A percentile compares a stretch with the other conserved stretches of the same genome.
Conservation (phyloP, 2,329 filamentous ascomycete genomes). For the Pseudofabraea citricarpa region DNA sequence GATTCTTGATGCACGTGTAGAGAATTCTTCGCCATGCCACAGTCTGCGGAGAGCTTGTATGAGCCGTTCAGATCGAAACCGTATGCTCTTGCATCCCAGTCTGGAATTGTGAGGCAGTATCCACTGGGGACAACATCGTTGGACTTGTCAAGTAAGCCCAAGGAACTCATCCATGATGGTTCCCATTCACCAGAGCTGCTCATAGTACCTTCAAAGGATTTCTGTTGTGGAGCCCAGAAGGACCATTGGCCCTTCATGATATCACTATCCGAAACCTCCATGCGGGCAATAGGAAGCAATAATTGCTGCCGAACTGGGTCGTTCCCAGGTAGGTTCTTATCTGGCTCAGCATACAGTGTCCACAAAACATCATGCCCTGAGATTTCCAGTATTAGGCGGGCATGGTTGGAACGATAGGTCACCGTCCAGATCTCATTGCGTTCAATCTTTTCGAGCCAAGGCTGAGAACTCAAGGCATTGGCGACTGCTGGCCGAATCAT, state of each 20-base stretch:
- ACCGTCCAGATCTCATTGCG: conserved; percentile 36
- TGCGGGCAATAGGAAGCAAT: conserved; percentile 41
- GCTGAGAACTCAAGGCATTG: conserved; percentile 25
- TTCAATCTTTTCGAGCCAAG: conserved; percentile 28
- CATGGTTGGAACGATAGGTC: conserved; percentile 33
- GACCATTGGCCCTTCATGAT: conserved; percentile 39
- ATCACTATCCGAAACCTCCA: conserved; percentile 29
- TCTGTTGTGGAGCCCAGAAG: conserved; percentile 35
- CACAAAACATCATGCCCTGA: conserved; percentile 33
- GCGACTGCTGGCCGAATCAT: conserved; percentile 28
- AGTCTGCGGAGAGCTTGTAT: conserved; percentile 47
- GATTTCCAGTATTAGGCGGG: conserved; percentile 34
- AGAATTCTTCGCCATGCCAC: conserved; percentile 50
- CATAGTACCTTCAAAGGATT: conserved; percentile 30
- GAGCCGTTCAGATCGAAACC: conserved; percentile 39
- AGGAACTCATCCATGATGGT: conserved; percentile 12
- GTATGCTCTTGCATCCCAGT: conserved; percentile 24
- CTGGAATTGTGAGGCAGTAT: conserved; percentile 33
- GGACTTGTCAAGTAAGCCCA: conserved; percentile 10
- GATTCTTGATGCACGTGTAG: conserved; percentile 36
- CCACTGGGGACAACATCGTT: conserved; percentile 31
- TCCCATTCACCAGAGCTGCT: conserved; percentile 26
- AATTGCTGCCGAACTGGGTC: conserved; percentile 32
- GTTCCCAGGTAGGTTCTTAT: conserved; percentile 30
- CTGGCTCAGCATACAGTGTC: conserved; percentile 42